These are phyloP conservation scores for Diplogelasinospora grovesii DNA, from an alignment of 495 filamentous ascomycete genomes.

Conservation along the genomic window DNA sequence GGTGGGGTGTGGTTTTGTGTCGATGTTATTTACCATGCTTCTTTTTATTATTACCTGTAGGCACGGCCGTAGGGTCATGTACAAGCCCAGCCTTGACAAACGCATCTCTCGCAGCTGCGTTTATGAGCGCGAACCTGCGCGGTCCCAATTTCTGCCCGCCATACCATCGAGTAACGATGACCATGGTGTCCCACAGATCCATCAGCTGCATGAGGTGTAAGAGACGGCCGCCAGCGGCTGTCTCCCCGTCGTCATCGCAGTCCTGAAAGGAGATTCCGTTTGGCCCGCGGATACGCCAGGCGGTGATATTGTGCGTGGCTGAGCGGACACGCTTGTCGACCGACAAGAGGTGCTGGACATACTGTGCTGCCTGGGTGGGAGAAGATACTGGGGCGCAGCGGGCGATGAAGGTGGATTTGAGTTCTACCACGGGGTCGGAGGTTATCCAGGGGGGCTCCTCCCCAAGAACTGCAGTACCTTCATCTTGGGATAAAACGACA, in stretches of 20 bases:
- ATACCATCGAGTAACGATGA: constrained; percentile 95
- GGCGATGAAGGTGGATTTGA: constrained; percentile 84
- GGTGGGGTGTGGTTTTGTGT: too few species aligned
- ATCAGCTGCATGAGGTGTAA: constrained; percentile 89
- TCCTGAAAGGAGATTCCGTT: constrained; percentile 66
- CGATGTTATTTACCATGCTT: constrained; percentile 20
- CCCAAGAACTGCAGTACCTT: too few species aligned
- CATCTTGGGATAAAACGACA: neutral
- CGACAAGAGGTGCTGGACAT: constrained; percentile 63
- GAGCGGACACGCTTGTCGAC: constrained; percentile 74
- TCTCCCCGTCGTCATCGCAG: constrained; percentile 93
- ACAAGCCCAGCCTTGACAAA: constrained; percentile 72
- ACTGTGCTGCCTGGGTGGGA: constrained; percentile 59
- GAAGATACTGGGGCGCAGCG: constrained; percentile 61
- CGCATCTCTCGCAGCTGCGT: constrained; percentile 75
- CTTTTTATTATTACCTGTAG: constrained; percentile 54
- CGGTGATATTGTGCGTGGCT: constrained; percentile 86
- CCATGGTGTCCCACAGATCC: constrained; percentile 86
- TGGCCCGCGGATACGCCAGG: constrained; percentile 50
- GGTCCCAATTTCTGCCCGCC: constrained; percentile 84
- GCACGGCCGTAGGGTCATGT: constrained; percentile 44
- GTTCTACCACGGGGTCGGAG: constrained; percentile 65
- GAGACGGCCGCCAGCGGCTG: constrained; percentile 80
- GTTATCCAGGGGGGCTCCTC: constrained; percentile 60
- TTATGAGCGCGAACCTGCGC: constrained; percentile 83